Percentiles rank a stretch among this genome's conserved stretches.
Evolutionary conservation across 257 asterid species (phyloP).

Genomic region (Salvia splendens): DNA sequence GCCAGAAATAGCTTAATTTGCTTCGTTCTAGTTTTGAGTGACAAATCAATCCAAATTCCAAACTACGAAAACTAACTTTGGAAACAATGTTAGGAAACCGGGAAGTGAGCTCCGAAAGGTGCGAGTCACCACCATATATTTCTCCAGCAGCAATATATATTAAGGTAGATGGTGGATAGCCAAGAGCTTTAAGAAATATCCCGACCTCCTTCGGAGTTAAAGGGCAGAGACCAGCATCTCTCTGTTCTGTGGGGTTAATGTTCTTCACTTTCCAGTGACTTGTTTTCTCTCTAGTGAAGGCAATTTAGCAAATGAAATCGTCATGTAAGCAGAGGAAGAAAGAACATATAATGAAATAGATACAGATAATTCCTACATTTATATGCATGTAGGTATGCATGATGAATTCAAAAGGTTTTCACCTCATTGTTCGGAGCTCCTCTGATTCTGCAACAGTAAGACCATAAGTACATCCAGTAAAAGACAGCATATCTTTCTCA

Average conservation of each 20-base stretch:
- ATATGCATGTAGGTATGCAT: background rate
- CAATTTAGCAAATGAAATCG: slow-evolving; percentile 9
- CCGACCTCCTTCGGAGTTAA: slow-evolving; percentile 97
- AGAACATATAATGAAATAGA: slow-evolving; percentile 3
- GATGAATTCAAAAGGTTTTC: slow-evolving; percentile 19
- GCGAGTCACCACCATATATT: slow-evolving; percentile 80
- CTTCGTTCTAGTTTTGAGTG: slow-evolving; percentile 7
- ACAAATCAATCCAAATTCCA: slow-evolving; percentile 5
- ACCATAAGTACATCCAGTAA: slow-evolving; percentile 94
- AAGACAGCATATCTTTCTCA: slow-evolving; percentile 96
- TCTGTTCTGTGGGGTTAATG: slow-evolving; percentile 83
- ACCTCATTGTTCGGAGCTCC: slow-evolving; percentile 91
- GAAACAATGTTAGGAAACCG: slow-evolving; percentile 74
- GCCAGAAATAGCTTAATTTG: slow-evolving; percentile 28
- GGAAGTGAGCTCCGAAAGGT: slow-evolving; percentile 79
- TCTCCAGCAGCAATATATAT: slow-evolving; percentile 95
- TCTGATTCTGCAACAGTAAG: slow-evolving; percentile 77
- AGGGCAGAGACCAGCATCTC: slow-evolving; percentile 87
- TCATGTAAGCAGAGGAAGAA: slow-evolving; percentile 22
- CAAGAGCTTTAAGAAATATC: slow-evolving; percentile 81
- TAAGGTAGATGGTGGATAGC: slow-evolving; percentile 73
- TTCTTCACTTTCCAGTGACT: slow-evolving; percentile 89
- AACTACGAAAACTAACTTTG: slow-evolving; percentile 55
- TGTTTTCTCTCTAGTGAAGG: slow-evolving; percentile 64
- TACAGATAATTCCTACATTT: slow-evolving; percentile 14